Conservation (phyloP, 306 rosid genomes). For the Cucumis cinereus region DNA sequence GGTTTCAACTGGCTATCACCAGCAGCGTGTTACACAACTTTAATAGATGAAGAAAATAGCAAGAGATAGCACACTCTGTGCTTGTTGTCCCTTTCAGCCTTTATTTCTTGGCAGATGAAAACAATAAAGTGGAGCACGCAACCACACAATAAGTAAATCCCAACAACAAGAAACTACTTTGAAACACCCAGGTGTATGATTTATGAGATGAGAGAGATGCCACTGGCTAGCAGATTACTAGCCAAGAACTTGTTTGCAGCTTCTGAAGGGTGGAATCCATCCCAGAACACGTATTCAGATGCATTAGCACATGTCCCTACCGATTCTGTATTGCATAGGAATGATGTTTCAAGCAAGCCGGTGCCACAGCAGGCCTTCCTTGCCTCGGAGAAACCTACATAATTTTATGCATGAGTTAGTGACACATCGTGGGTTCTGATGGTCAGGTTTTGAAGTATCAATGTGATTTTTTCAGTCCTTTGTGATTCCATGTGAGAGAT, state of each 20-base stretch:
- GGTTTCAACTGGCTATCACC: neutral
- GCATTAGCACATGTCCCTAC: slow-evolving; percentile 69
- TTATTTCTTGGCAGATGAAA: neutral
- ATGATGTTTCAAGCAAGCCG: slow-evolving; percentile 44
- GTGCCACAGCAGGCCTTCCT: slow-evolving; percentile 64
- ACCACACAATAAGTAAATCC: neutral
- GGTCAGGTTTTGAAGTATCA: neutral
- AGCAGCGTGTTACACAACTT: neutral
- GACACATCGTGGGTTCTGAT: neutral
- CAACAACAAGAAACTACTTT: neutral
- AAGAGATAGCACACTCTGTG: neutral
- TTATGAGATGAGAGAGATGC: slow-evolving; percentile 40
- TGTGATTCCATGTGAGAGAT: neutral
- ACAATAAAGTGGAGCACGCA: neutral
- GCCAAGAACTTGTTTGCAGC: slow-evolving; percentile 44
- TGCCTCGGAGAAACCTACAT: slow-evolving; percentile 51
- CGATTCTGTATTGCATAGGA: slow-evolving; percentile 42
- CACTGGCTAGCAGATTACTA: slow-evolving; percentile 18
- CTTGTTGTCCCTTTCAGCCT: neutral
- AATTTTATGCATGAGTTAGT: neutral
- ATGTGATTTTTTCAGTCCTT: neutral
- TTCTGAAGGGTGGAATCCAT: slow-evolving; percentile 57
- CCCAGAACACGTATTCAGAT: slow-evolving; percentile 67
- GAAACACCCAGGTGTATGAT: neutral
- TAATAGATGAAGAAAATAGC: neutral